Conservation (phyloP, 768 basidiomycete species). For the Gelatoporia subvermispora region DNA sequence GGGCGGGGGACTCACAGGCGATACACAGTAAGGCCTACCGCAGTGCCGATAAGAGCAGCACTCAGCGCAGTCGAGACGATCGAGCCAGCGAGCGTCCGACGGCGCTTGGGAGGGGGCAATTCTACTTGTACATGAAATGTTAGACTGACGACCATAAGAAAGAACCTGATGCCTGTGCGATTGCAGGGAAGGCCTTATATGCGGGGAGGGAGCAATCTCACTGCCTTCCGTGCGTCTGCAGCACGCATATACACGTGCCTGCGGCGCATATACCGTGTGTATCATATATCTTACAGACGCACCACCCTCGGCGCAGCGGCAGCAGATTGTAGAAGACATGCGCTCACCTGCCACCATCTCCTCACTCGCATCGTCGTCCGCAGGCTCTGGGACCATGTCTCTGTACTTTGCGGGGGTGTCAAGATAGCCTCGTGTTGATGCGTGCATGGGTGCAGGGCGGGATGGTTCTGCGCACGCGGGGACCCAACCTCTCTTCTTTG, state of each 20-base stretch:
- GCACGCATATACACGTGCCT: slow-evolving; percentile 3
- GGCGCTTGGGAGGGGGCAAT: slow-evolving; percentile 70
- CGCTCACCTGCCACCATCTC: slow-evolving; percentile 41
- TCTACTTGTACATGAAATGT: slow-evolving; percentile 46
- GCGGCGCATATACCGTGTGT: background rate
- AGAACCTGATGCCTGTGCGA: background rate
- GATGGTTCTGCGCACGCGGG: slow-evolving; percentile 56
- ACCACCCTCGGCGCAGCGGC: background rate
- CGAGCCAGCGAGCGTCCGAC: slow-evolving; percentile 75
- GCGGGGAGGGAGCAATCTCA: background rate
- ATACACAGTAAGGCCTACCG: slow-evolving; percentile 84
- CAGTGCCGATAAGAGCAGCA: slow-evolving; percentile 82
- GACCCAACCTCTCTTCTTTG: slow-evolving; percentile 70
- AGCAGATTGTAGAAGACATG: background rate
- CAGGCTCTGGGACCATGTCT: slow-evolving; percentile 26
- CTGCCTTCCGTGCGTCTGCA: background rate
- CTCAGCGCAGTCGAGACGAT: slow-evolving; percentile 81
- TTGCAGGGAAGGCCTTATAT: no score
- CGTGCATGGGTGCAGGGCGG: slow-evolving; percentile 43
- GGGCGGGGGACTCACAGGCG: slow-evolving; percentile 67
- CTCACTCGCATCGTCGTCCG: slow-evolving; percentile 38
- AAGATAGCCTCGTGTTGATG: slow-evolving; percentile 60
- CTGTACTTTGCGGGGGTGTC: slow-evolving; percentile 65
- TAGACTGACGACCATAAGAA: slow-evolving; percentile 18
- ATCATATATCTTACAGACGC: slow-evolving; percentile 9